Evolutionary conservation across 345 rosid species (phyloP).

Genomic region (Citrus glauca): DNA sequence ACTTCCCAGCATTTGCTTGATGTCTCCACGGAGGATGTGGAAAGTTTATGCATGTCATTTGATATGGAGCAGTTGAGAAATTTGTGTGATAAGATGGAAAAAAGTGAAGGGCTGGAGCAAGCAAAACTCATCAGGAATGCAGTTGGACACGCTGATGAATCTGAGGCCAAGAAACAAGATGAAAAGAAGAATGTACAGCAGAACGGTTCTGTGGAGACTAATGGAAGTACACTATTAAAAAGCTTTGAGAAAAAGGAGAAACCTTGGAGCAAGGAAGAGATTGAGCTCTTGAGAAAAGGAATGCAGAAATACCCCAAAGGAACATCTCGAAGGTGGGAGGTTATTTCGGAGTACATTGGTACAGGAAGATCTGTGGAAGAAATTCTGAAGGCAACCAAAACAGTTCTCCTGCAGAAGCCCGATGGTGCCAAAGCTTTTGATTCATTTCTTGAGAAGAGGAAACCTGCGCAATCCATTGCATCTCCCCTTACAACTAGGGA

Average conservation of each 20-base stretch:
- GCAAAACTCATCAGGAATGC: conserved; percentile 66
- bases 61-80: conserved; percentile 59
- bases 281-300: conserved; percentile 91
- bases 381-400: conserved; percentile 89
- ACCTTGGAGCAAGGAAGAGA: conserved; percentile 89
- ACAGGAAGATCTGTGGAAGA: conserved; percentile 95
- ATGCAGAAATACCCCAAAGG: conserved; percentile 88
- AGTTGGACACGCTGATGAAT: conserved; percentile 28
- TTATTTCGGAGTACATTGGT: conserved; percentile 88
- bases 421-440: conserved; percentile 87
- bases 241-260: conserved; percentile 59
- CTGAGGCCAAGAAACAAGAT: conserved; percentile 38
- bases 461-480: conserved; percentile 59
- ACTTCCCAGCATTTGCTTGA: conserved; percentile 53
- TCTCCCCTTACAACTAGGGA: conserved; percentile 92
- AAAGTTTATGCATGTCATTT: conserved; percentile 73
- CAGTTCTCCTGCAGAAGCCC: conserved; percentile 95
- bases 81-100: conserved; percentile 74
- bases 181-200: conserved; percentile 39
- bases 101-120: conserved; percentile 49
- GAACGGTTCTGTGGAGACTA: conserved; percentile 48
- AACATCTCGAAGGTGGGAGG: conserved; percentile 97
- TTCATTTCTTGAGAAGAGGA: conserved; percentile 96
- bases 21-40: conserved; percentile 69
- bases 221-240: conserved; percentile 40